These are phyloP conservation scores for Metschnikowia dekortorum DNA, from an alignment of 805 yeast species.

Conservation along the genomic window DNA sequence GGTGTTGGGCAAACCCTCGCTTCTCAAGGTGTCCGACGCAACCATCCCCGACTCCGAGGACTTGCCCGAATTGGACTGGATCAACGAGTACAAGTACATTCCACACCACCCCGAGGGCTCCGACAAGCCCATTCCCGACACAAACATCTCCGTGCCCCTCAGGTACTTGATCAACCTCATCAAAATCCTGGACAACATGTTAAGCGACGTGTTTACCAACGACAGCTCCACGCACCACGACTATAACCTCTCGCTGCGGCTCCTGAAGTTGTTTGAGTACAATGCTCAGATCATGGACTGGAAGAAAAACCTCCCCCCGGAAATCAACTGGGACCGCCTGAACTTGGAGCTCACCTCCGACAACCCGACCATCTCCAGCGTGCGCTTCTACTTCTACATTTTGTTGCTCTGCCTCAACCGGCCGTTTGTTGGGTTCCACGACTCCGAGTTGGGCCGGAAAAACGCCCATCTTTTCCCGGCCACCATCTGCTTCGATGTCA, in stretches of 20 bases:
- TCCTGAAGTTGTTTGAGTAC: conserved; percentile 39
- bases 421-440: conserved; percentile 46
- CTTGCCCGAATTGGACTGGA: conserved; percentile 58
- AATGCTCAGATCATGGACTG: conserved; percentile 49
- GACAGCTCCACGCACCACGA: conserved; percentile 29
- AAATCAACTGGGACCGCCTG: conserved; percentile 45
- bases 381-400: conserved; percentile 56
- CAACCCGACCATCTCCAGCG: conserved; percentile 51
- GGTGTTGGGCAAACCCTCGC: conserved; percentile 55
- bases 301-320: conserved; percentile 47
- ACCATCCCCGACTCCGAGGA: conserved; percentile 57
- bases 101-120: conserved; percentile 14
- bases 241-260: conserved; percentile 37
- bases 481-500: conserved; percentile 34
- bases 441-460: conserved; percentile 7
- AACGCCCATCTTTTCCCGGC: conserved; percentile 26
- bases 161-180: conserved; percentile 40
- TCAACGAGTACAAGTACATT: conserved; percentile 51
- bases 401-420: conserved; percentile 55
- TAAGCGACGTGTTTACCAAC: conserved; percentile 42
- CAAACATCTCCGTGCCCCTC: conserved; percentile 42
- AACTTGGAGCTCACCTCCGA: conserved; percentile 40
- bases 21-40: conserved; percentile 52
- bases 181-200: conserved; percentile 41
- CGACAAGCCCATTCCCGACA: conserved; percentile 7